phyloP scores from a whole-genome alignment of 495 filamentous ascomycete genomes.

The Geopyxis carbonaria region DNA sequence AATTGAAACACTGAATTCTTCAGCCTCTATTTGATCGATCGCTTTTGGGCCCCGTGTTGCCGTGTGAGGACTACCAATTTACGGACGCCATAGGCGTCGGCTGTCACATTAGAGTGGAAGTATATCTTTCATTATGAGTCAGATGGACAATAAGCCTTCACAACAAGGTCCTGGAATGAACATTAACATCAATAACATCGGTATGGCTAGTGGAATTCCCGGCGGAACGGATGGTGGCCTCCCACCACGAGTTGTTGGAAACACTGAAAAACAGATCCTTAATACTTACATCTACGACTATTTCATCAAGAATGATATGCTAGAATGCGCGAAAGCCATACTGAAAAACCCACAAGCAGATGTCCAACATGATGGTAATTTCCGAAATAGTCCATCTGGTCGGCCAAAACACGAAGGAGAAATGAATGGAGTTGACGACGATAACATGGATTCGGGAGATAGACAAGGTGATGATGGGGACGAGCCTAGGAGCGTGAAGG shows the following conservation, averaged over 20 bases:
- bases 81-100: constrained; percentile 9
- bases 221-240: constrained; percentile 8
- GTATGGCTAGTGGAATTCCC: constrained; percentile 7
- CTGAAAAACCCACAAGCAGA: constrained; percentile 25
- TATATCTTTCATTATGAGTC: constrained; percentile 41
- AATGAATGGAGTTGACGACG: constrained; percentile 59
- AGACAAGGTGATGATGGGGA: constrained; percentile 24
- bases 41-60: no score
- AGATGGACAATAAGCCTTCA: constrained; percentile 42
- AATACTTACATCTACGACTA: constrained; percentile 98
- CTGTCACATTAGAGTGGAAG: constrained; percentile 1
- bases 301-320: constrained; percentile 66
- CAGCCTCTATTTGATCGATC: no score
- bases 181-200: constrained; percentile 30
- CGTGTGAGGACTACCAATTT: no score
- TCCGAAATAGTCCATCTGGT: constrained; percentile 22
- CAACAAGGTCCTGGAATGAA: constrained; percentile 32
- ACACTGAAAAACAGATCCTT: constrained; percentile 29
- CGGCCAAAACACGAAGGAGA: constrained; percentile 38
- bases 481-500: constrained; percentile 28
- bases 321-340: constrained; percentile 59
- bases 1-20: no score
- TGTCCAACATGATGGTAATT: constrained; percentile 11
- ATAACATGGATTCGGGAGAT: constrained; percentile 55
- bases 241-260: constrained; percentile 10